Percentiles rank a stretch among this genome's conserved stretches.
These are phyloP conservation scores for Saccharomycopsis fodiens DNA, from an alignment of 805 yeast genomes.

Conservation along the genomic window DNA sequence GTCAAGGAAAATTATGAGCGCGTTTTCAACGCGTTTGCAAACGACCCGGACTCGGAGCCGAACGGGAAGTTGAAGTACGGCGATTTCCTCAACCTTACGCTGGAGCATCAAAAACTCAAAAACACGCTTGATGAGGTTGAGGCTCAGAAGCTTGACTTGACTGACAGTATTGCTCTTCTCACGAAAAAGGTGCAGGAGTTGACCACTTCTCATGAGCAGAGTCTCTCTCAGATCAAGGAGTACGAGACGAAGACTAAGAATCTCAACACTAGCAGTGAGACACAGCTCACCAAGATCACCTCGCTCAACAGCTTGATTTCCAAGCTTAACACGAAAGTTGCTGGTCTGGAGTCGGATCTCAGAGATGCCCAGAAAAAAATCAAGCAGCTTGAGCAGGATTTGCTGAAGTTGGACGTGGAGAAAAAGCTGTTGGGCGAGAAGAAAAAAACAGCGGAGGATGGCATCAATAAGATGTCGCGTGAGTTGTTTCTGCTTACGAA, in stretches of 20 bases:
- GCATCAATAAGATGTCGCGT: conserved; percentile 83
- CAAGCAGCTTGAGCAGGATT: conserved; percentile 21
- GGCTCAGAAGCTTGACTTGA: conserved; percentile 28
- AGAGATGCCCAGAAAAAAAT: conserved; percentile 14
- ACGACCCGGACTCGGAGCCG: conserved; percentile 72
- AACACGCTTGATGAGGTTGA: conserved; percentile 20
- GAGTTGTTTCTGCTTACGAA: conserved; percentile 64
- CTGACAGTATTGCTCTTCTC: conserved; percentile 27
- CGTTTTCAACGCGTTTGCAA: conserved; percentile 61
- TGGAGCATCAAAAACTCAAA: conserved; percentile 30
- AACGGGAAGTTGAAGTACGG: conserved; percentile 57
- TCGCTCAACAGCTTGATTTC: conserved; percentile 9
- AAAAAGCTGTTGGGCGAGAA: conserved; percentile 27
- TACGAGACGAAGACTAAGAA: conserved; percentile 13
- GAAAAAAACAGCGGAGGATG: conserved; percentile 69
- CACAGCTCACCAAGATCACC: conserved; percentile 5
- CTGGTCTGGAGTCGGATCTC: conserved; percentile 15
- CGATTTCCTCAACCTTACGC: conserved; percentile 34
- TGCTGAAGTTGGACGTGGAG: conserved; percentile 23
- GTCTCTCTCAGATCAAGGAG: conserved; percentile 17
- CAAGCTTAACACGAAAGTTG: conserved; percentile 14
- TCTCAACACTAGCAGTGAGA: conserved; percentile 2
- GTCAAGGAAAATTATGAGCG: conserved; percentile 65
- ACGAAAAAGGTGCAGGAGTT: conserved; percentile 23
- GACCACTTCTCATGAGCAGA: conserved; percentile 5